A percentile compares a stretch with the other conserved stretches of the same genome.
These are phyloP conservation scores for Coemansia erecta DNA, from an alignment of 192 early-diverging fungal genomes.

Conservation along the genomic window DNA sequence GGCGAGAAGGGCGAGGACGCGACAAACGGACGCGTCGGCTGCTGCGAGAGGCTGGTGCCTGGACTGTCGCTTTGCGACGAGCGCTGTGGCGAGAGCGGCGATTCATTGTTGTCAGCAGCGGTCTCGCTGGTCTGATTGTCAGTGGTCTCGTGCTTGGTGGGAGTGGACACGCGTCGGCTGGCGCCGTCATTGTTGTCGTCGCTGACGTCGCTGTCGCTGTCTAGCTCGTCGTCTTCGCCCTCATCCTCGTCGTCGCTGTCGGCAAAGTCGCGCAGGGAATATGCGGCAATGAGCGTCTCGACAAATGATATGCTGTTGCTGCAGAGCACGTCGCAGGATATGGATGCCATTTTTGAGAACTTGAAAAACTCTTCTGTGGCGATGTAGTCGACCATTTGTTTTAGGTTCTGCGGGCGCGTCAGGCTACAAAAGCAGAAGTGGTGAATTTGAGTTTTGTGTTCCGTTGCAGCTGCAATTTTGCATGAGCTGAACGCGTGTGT, in stretches of 20 bases:
- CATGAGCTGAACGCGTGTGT: not conserved
- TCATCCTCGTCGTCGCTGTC: constrained; percentile 43
- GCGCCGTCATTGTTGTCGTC: not conserved
- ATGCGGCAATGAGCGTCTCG: constrained; percentile 31
- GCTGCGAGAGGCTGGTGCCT: constrained; percentile 5
- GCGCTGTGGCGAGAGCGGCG: constrained; percentile 5
- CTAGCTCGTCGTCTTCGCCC: constrained; percentile 11
- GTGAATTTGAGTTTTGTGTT: too few species aligned
- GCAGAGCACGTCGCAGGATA: constrained; percentile 53
- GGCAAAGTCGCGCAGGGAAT: constrained; percentile 36
- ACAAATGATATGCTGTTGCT: constrained; percentile 45
- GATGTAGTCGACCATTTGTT: constrained; percentile 79
- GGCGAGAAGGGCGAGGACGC: constrained; percentile 5
- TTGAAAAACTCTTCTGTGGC: constrained; percentile 82
- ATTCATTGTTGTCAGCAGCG: constrained; percentile 7
- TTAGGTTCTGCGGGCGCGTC: constrained; percentile 69
- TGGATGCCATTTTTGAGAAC: constrained; percentile 42
- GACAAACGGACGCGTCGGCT: not conserved
- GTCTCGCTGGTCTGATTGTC: not conserved
- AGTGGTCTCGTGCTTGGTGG: not conserved
- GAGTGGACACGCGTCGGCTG: too few species aligned
- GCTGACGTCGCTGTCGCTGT: constrained; percentile 1
- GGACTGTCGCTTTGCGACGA: constrained; percentile 12
- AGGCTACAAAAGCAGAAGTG: constrained; percentile 41
- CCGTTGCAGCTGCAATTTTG: too few species aligned